Base-by-base conservation (phyloP, 257 asterid genomes). In the Nyctanthes arbortristis region DNA sequence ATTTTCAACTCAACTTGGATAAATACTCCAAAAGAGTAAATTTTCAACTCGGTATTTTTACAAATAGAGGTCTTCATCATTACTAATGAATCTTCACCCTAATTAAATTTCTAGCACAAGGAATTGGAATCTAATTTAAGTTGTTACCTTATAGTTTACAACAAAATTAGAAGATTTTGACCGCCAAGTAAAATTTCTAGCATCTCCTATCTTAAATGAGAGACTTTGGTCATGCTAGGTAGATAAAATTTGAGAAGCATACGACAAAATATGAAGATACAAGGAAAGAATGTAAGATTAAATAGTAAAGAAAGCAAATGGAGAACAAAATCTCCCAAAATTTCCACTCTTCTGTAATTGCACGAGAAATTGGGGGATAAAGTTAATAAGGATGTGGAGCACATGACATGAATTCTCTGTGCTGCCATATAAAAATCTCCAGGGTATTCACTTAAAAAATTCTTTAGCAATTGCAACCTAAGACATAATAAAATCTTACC, bases 1-100 rank as follows among this genome's bases (percentile, higher is more conserved):
- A 87, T 78, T 82, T 76, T 86, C 71, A 93, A 92, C 77, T 89
- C 97, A 75, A 93, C 96, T 97, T 91, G 91, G 58, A 74, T 60
- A n/a, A 34, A 9, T 29, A 67, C 70, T 68, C 32, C 8, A 59
- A 55, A 45, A 74, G 39, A 59, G 71, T 67, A 28, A 60, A 59
- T 56, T 29, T 32, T 34, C 18, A 66, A 45, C 57, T 49, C 52
- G 4, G 25, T 45, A 33, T 10, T n/a, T 65, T 52, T 29, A 24
- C 65, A 59, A 65, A 43, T 40, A 12, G 56, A 13, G 16, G 55
- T 67, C 67, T 34, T 68, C 64, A 20, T 9, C 25, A 55, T n/a
- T 40, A 18, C 29, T 56, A 52, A 58, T 40, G 33, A 71, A n/a
- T 25, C 57, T 58, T 64, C 55, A 61, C 63, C 49, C 66, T 54